Percentiles rank a stretch among this genome's conserved stretches.
These are phyloP conservation scores for Sporothrix schenckii DNA, from an alignment of 2,329 filamentous ascomycete species.

Conservation along the genomic window DNA sequence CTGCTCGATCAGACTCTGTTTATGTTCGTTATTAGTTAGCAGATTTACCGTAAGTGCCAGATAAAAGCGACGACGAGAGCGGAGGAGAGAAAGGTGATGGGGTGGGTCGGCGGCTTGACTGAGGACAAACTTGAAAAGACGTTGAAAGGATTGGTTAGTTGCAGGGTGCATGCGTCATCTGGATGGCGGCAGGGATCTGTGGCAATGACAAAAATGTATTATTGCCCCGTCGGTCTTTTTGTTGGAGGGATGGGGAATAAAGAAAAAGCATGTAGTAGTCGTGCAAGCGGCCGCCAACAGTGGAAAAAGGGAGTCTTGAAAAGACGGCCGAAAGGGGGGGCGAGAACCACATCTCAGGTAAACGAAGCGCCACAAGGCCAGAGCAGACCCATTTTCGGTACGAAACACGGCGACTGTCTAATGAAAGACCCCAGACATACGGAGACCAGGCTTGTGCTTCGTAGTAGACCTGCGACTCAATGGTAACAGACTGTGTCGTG, in stretches of 20 bases:
- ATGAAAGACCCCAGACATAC: slow-evolving; percentile 12
- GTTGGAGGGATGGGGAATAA: slow-evolving; percentile 28
- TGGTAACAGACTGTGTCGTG: neutral
- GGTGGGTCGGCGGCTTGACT: slow-evolving; percentile 26
- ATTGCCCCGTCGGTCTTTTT: neutral
- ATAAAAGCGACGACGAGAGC: neutral
- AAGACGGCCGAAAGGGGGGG: neutral
- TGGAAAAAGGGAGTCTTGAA: slow-evolving; percentile 21
- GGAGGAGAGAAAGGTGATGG: neutral
- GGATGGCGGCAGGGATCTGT: slow-evolving; percentile 33
- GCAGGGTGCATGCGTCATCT: slow-evolving; percentile 34
- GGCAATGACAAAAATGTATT: neutral
- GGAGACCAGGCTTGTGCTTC: neutral
- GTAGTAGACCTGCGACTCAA: neutral
- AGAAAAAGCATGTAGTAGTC: slow-evolving; percentile 21
- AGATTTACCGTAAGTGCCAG: neutral
- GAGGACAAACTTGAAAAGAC: slow-evolving; percentile 4
- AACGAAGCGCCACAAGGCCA: slow-evolving; percentile 19
- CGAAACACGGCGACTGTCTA: slow-evolving; percentile 10
- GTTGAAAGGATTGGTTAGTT: slow-evolving; percentile 22
- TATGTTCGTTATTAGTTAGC: neutral
- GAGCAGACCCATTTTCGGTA: slow-evolving; percentile 24
- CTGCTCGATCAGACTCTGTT: neutral
- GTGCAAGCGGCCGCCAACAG: slow-evolving; percentile 19
- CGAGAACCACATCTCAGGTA: neutral